Percentiles rank a stretch among this genome's conserved stretches.
Evolutionary conservation across 306 rosid genomes (phyloP).

Genomic region (Sophora flavescens): DNA sequence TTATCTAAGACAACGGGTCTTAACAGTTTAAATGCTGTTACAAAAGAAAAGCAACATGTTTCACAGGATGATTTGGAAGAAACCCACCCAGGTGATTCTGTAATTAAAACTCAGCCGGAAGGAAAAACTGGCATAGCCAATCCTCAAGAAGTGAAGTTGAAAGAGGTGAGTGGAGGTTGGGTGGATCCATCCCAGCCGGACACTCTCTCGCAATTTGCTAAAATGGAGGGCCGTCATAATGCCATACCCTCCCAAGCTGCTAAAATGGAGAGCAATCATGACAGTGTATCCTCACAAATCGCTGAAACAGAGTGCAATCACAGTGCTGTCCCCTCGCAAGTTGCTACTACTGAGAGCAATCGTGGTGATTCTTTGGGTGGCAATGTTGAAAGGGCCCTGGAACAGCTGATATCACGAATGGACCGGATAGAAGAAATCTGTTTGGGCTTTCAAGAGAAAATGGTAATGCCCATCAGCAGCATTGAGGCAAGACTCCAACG

Average conservation of each 20-base stretch:
- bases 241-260: conserved; percentile 24
- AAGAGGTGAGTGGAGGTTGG: conserved; percentile 50
- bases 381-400: conserved; percentile 60
- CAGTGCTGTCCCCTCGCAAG: conserved; percentile 45
- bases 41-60: conserved; percentile 50
- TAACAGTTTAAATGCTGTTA: conserved; percentile 48
- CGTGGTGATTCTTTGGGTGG: conserved; percentile 40
- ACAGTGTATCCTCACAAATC: neutral
- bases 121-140: conserved; percentile 46
- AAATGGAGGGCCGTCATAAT: conserved; percentile 49
- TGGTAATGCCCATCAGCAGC: conserved; percentile 77
- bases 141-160: conserved; percentile 50
- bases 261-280: conserved; percentile 43
- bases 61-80: conserved; percentile 44
- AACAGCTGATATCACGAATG: conserved; percentile 75
- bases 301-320: neutral
- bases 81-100: conserved; percentile 46
- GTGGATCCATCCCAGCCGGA: conserved; percentile 48
- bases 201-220: conserved; percentile 47
- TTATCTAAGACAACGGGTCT: conserved; percentile 66
- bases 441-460: conserved; percentile 83
- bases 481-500: conserved; percentile 85
- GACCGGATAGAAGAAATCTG: conserved; percentile 72
- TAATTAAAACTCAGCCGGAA: conserved; percentile 49
- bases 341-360: conserved; percentile 46